These are phyloP conservation scores for Rosa persica DNA, from an alignment of 306 rosid species.

Conservation along the genomic window DNA sequence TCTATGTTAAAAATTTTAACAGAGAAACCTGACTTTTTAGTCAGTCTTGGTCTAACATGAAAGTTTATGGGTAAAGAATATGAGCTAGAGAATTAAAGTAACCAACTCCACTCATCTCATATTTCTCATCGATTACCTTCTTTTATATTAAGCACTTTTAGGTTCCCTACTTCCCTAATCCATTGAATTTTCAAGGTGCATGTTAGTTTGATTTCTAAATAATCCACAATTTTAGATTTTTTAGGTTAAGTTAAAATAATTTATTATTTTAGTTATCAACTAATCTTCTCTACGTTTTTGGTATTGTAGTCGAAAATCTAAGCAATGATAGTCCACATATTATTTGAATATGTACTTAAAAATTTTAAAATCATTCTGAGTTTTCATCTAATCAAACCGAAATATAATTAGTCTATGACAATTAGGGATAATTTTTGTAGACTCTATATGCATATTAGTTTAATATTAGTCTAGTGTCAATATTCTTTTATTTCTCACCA, in stretches of 20 bases:
- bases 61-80: conserved; percentile 9
- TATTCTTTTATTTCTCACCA: neutral
- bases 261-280: neutral
- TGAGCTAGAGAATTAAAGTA: conserved; percentile 33
- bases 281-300: neutral
- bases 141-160: neutral
- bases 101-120: conserved; percentile 40
- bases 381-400: neutral
- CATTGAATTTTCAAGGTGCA: neutral
- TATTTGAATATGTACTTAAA: no score
- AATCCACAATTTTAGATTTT: neutral
- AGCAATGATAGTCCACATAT: no score
- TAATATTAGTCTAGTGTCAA: neutral
- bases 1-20: conserved; percentile 10
- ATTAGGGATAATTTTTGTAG: neutral
- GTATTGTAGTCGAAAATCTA: no score
- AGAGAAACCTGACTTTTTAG: conserved; percentile 19
- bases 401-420: neutral
- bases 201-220: neutral
- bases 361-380: neutral
- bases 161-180: neutral
- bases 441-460: neutral
- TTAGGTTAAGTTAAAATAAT: neutral
- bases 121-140: conserved; percentile 48
- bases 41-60: conserved; percentile 28